Percentiles rank a stretch among this genome's conserved stretches.
phyloP scores from a whole-genome alignment of 441 rosid species.

The Adansonia gregorii region DNA sequence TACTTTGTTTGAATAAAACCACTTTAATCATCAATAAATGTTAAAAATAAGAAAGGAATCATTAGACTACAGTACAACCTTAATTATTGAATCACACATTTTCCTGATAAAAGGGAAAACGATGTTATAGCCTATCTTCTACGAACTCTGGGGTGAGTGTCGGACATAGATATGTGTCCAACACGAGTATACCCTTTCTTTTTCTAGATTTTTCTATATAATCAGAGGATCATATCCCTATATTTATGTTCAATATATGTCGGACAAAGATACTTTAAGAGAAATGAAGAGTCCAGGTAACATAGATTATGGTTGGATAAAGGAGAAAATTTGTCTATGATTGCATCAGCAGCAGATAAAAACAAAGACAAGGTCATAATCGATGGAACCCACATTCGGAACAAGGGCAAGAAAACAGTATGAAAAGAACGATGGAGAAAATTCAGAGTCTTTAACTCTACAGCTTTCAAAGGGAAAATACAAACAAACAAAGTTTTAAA shows the following conservation, averaged over 20 bases:
- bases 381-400: not conserved
- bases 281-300: too few species aligned
- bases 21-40: constrained; percentile 19
- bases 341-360: not conserved
- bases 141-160: not conserved
- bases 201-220: too few species aligned
- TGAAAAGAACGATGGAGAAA: constrained; percentile 15
- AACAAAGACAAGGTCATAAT: not conserved
- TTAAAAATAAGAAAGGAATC: constrained; percentile 20
- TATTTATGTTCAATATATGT: too few species aligned
- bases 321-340: too few species aligned
- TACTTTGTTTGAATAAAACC: constrained; percentile 33
- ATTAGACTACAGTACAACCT: constrained; percentile 12
- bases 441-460: constrained; percentile 21
- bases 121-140: not conserved
- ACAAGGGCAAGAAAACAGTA: not conserved
- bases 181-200: too few species aligned
- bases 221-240: too few species aligned
- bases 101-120: not conserved
- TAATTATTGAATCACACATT: constrained; percentile 26
- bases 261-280: too few species aligned
- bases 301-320: too few species aligned
- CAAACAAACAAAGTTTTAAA: not conserved
- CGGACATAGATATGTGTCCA: too few species aligned
- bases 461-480: constrained; percentile 9